Conservation (phyloP, 2,329 filamentous ascomycete genomes). For the Bertia moriformis region DNA sequence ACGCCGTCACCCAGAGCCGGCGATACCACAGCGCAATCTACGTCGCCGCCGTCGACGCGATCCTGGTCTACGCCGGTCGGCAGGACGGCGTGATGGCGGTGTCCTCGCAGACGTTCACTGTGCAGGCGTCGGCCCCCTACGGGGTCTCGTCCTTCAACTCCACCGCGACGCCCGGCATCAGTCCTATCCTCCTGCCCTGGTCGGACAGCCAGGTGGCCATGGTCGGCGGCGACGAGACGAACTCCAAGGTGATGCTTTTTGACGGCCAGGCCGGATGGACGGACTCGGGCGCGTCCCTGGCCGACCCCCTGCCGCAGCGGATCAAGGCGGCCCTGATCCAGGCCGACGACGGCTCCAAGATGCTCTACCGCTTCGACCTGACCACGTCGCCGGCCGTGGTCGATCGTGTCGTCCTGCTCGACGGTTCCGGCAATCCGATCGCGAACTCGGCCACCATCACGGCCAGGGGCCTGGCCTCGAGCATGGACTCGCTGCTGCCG, state of each 20-base stretch:
- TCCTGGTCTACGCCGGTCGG: slow-evolving; percentile 70
- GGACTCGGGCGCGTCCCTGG: slow-evolving; percentile 49
- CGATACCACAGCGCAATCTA: slow-evolving; percentile 65
- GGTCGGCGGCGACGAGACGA: slow-evolving; percentile 56
- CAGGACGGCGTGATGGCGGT: slow-evolving; percentile 39
- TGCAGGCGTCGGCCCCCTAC: slow-evolving; percentile 53
- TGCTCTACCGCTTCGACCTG: slow-evolving; percentile 67
- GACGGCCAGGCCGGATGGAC: slow-evolving; percentile 46
- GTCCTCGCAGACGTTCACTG: slow-evolving; percentile 63
- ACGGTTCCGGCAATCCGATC: slow-evolving; percentile 39
- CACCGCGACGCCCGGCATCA: slow-evolving; percentile 43
- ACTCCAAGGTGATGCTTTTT: slow-evolving; percentile 61
- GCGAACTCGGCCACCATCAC: slow-evolving; percentile 26
- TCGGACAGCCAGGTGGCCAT: slow-evolving; percentile 56
- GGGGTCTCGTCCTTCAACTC: slow-evolving; percentile 42
- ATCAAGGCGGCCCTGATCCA: slow-evolving; percentile 51
- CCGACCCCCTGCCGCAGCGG: slow-evolving; percentile 40
- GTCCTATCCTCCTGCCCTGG: slow-evolving; percentile 64
- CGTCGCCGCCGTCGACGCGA: slow-evolving; percentile 51
- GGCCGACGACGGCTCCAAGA: slow-evolving; percentile 64
- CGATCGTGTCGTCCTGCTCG: slow-evolving; percentile 51
- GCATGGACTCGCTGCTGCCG: slow-evolving; percentile 15
- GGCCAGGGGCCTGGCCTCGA: slow-evolving; percentile 23
- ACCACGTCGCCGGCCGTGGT: slow-evolving; percentile 61
- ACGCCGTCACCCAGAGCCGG: slow-evolving; percentile 48